Conservation (phyloP, 805 yeast species). For the Yamadazyma phyllophila region DNA sequence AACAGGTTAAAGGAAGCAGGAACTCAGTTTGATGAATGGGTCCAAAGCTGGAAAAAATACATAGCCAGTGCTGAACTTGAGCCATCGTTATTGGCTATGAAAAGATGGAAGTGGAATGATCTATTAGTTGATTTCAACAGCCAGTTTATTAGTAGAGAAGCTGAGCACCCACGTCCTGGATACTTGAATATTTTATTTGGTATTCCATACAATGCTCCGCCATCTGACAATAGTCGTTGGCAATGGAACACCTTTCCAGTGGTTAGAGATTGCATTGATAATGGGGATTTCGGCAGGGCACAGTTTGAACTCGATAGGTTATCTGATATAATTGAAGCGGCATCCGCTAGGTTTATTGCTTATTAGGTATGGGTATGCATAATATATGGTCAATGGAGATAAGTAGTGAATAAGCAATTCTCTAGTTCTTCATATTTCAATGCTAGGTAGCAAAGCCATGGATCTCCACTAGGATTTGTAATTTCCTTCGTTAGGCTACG, state of each 20-base stretch:
- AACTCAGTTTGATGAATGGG: conserved; percentile 51
- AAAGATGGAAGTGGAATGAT: conserved; percentile 81
- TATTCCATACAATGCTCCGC: conserved; percentile 59
- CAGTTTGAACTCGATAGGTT: conserved; percentile 50
- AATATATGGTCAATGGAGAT: not conserved
- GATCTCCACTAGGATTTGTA: too few species aligned
- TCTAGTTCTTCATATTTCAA: not conserved
- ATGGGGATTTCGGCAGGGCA: conserved; percentile 50
- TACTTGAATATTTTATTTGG: conserved; percentile 70
- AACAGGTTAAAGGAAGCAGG: conserved; percentile 34
- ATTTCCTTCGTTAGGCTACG: too few species aligned
- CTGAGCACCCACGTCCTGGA: conserved; percentile 56
- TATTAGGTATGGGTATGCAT: conserved; percentile 1
- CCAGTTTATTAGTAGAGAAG: conserved; percentile 43
- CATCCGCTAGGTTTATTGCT: not conserved
- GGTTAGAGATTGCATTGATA: conserved; percentile 63
- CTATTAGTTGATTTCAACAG: conserved; percentile 56
- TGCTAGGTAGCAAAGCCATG: too few species aligned
- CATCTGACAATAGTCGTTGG: conserved; percentile 27
- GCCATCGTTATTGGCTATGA: conserved; percentile 67
- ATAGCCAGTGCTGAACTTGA: conserved; percentile 53
- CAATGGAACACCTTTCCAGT: conserved; percentile 73
- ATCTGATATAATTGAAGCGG: conserved; percentile 23
- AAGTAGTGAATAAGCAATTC: too few species aligned
- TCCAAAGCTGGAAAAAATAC: conserved; percentile 58